Percentiles rank a stretch among this genome's conserved stretches.
These are phyloP conservation scores for Cladosporium colombiae DNA, from an alignment of 2,329 filamentous ascomycete species.

Conservation along the genomic window DNA sequence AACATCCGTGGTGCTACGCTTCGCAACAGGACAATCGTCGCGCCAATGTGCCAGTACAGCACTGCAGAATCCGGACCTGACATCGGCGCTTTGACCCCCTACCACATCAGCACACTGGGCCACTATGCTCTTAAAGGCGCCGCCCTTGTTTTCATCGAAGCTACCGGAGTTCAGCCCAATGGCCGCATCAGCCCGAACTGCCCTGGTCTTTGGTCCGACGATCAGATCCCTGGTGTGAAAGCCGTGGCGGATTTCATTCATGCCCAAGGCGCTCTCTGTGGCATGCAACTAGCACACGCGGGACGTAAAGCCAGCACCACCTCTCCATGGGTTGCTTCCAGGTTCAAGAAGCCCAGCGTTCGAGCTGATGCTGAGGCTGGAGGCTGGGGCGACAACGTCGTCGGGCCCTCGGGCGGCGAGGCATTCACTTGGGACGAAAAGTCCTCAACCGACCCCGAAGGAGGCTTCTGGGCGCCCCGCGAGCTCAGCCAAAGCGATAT, in stretches of 20 bases:
- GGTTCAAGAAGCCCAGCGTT: slow-evolving; percentile 45
- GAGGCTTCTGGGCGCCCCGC: slow-evolving; percentile 41
- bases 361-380: slow-evolving; percentile 53
- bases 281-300: slow-evolving; percentile 78
- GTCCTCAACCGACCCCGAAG: slow-evolving; percentile 29
- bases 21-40: slow-evolving; percentile 62
- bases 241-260: slow-evolving; percentile 76
- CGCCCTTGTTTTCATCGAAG: slow-evolving; percentile 73
- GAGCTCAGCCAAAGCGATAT: slow-evolving; percentile 62
- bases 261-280: slow-evolving; percentile 72
- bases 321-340: slow-evolving; percentile 59
- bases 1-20: slow-evolving; percentile 59
- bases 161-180: slow-evolving; percentile 72
- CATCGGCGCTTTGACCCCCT: slow-evolving; percentile 71
- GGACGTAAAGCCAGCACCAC: slow-evolving; percentile 63
- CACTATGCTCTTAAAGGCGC: slow-evolving; percentile 75
- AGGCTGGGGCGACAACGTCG: slow-evolving; percentile 56
- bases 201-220: slow-evolving; percentile 78
- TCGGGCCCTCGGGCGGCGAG: slow-evolving; percentile 54
- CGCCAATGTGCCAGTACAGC: slow-evolving; percentile 69
- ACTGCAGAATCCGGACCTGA: slow-evolving; percentile 52
- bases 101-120: slow-evolving; percentile 80
- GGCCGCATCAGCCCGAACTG: slow-evolving; percentile 83
- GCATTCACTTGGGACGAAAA: slow-evolving; percentile 44
- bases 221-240: slow-evolving; percentile 71